A percentile compares a stretch with the other conserved stretches of the same genome.
These are phyloP conservation scores for Leccinellum albellum DNA, from an alignment of 768 basidiomycete genomes.

Conservation along the genomic window DNA sequence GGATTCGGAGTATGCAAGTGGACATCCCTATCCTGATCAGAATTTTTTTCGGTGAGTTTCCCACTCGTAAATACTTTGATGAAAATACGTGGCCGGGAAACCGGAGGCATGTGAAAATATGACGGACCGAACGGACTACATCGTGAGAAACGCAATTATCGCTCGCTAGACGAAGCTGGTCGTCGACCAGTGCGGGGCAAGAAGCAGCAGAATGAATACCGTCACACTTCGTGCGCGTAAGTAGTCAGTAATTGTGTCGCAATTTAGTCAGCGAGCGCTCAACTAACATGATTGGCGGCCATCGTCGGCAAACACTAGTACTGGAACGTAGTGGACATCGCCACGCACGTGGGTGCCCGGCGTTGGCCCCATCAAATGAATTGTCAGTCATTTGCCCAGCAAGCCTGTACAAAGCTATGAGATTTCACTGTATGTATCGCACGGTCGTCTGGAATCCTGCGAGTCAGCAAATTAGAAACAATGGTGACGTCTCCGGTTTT, in stretches of 20 bases:
- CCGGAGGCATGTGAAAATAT: neutral
- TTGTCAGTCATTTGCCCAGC: neutral
- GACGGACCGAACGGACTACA: neutral
- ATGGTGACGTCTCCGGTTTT: neutral
- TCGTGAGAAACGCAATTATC: neutral
- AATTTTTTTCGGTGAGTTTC: neutral
- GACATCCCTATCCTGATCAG: neutral
- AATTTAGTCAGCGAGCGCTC: neutral
- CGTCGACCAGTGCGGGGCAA: neutral
- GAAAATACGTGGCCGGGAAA: neutral
- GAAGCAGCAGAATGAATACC: neutral
- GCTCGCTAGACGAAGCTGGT: neutral
- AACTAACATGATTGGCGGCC: neutral
- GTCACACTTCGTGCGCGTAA: neutral
- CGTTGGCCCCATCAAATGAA: neutral
- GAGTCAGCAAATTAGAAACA: neutral
- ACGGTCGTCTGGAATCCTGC: neutral
- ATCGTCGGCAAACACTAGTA: neutral
- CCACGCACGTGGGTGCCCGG: neutral
- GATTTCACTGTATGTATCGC: neutral
- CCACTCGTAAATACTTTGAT: neutral
- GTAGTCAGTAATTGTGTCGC: neutral
- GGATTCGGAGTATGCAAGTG: neutral
- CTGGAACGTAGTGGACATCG: neutral
- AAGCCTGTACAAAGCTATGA: neutral